phyloP scores from a whole-genome alignment of 1,139 yeast genomes.

The Geotrichum candidum region DNA sequence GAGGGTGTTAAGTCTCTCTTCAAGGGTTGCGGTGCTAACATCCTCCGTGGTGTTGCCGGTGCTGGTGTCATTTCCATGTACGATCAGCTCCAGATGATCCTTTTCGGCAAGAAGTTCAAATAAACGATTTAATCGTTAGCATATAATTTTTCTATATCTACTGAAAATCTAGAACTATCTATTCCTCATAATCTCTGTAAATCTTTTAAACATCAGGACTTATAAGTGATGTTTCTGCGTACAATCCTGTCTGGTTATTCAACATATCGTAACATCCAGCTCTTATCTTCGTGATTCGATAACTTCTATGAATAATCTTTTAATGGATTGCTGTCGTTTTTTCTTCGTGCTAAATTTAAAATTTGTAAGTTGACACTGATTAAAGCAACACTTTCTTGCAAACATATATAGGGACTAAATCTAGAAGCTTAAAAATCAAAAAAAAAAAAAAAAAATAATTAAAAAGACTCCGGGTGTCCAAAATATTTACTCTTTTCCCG shows the following conservation, averaged over 20 bases:
- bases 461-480: too few species aligned
- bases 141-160: background rate
- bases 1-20: constrained; percentile 68
- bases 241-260: too few species aligned
- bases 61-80: constrained; percentile 79
- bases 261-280: background rate
- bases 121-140: constrained; percentile 25
- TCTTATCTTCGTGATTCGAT: too few species aligned
- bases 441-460: too few species aligned
- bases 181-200: background rate
- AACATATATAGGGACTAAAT: background rate
- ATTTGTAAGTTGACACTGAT: background rate
- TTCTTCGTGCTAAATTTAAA: too few species aligned
- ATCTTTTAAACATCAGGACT: background rate
- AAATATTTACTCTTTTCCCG: background rate
- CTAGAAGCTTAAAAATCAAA: background rate
- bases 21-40: constrained; percentile 87
- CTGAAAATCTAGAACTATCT: background rate
- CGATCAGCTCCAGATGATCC: constrained; percentile 68
- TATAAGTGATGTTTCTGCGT: background rate
- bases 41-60: constrained; percentile 83
- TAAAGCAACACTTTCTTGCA: background rate
- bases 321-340: constrained; percentile 39
- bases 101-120: constrained; percentile 69
- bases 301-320: background rate